Evolutionary conservation across 2,329 filamentous ascomycete genomes (phyloP).

Genomic region (Emergomyces pasteurianus): DNA sequence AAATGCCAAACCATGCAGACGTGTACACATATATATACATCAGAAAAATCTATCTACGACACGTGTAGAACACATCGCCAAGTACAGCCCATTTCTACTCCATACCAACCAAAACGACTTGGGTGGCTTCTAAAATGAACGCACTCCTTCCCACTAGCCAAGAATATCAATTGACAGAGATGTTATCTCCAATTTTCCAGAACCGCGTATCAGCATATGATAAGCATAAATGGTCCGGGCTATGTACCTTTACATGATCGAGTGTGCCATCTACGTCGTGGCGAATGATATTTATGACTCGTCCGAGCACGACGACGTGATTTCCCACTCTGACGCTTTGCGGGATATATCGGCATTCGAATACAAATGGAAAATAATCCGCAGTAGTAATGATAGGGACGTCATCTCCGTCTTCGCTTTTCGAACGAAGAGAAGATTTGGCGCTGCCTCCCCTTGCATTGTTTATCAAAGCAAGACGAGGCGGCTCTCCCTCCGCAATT

Average conservation of each 20-base stretch:
- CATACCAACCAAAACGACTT: neutral
- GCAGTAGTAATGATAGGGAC: conserved; percentile 10
- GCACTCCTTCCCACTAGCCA: neutral
- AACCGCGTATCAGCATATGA: conserved; percentile 33
- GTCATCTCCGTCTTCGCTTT: conserved; percentile 6
- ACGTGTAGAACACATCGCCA: neutral
- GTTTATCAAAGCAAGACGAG: conserved; percentile 6
- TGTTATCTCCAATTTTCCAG: conserved; percentile 29
- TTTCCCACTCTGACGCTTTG: conserved; percentile 27
- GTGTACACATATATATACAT: neutral
- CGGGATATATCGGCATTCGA: conserved; percentile 28
- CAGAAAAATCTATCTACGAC: neutral
- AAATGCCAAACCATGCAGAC: neutral
- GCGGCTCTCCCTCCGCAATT: conserved; percentile 9
- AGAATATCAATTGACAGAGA: conserved; percentile 10
- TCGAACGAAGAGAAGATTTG: conserved; percentile 6
- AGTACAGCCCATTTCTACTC: neutral
- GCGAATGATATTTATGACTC: conserved; percentile 21
- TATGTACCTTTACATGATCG: conserved; percentile 1
- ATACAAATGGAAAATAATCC: conserved; percentile 27
- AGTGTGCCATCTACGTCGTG: conserved; percentile 2
- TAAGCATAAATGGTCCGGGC: conserved; percentile 21
- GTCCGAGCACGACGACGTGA: conserved; percentile 30
- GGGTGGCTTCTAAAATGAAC: neutral
- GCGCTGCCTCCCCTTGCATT: conserved; percentile 12